These are phyloP conservation scores for Neonectria magnoliae DNA, from an alignment of 2,329 filamentous ascomycete genomes.

Conservation along the genomic window DNA sequence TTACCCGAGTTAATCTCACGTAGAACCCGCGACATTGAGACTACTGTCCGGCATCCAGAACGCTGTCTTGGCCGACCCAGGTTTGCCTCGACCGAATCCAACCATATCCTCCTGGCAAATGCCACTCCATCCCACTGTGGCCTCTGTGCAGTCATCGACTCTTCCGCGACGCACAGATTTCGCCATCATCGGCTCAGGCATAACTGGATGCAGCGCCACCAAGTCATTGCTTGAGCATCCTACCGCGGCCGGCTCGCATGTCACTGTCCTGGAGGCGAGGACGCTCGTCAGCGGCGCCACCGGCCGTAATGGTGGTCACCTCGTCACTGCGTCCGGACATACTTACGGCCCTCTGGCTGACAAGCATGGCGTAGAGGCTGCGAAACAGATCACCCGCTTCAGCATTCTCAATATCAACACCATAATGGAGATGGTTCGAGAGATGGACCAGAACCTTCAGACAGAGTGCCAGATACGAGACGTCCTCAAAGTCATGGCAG, in stretches of 20 bases:
- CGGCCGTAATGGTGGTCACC: conserved; percentile 45
- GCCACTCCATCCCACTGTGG: conserved; percentile 36
- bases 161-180: conserved; percentile 37
- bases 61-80: conserved; percentile 32
- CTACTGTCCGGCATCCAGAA: conserved; percentile 14
- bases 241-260: not conserved
- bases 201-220: conserved; percentile 44
- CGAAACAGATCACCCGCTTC: conserved; percentile 54
- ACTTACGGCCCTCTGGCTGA: conserved; percentile 47
- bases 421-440: conserved; percentile 30
- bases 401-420: conserved; percentile 51
- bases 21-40: conserved; percentile 11
- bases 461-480: conserved; percentile 32
- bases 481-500: conserved; percentile 34
- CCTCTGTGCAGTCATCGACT: conserved; percentile 32
- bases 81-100: conserved; percentile 37
- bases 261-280: conserved; percentile 43
- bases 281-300: conserved; percentile 44
- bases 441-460: conserved; percentile 25
- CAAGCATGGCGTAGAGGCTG: conserved; percentile 46
- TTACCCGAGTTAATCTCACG: not conserved
- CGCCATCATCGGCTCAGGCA: conserved; percentile 45
- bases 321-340: conserved; percentile 48
- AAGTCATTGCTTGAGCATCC: conserved; percentile 37
- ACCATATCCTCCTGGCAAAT: conserved; percentile 42